phyloP scores from a whole-genome alignment of 768 basidiomycete genomes.

The Tricholoma sp. region DNA sequence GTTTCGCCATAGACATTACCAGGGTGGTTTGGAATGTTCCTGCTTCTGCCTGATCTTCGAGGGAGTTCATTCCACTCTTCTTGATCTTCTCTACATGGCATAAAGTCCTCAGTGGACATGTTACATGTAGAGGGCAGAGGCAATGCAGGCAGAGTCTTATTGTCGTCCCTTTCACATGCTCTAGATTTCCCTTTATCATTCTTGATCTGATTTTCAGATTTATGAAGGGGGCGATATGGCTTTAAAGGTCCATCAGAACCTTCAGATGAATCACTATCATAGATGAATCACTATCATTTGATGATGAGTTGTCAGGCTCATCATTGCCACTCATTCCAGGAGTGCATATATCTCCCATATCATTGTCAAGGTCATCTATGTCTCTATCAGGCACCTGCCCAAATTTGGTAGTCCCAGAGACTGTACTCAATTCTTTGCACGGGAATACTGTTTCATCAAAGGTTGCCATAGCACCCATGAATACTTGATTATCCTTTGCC shows the following conservation, averaged over 20 bases:
- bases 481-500: too few relatives aligned
- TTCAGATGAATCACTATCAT: not conserved
- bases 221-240: not conserved
- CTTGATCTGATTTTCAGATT: too few relatives aligned
- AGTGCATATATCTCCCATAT: not conserved
- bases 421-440: not conserved
- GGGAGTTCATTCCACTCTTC: not conserved
- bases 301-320: not conserved
- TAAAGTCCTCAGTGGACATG: not conserved
- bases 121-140: not conserved
- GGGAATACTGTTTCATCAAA: too few relatives aligned
- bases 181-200: not conserved
- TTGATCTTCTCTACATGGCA: not conserved
- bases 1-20: not conserved
- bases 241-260: not conserved
- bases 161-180: not conserved
- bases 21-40: not conserved
- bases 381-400: too few relatives aligned
- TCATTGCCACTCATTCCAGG: not conserved
- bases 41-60: not conserved
- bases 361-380: too few relatives aligned
- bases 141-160: not conserved
- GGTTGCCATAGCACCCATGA: too few relatives aligned
- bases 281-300: too few relatives aligned
- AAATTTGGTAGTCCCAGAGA: not conserved